Evolutionary conservation across 2,329 filamentous ascomycete genomes (phyloP), one percentile per base, ranked within the genome.

Genomic region (Pleurostoma richardsiae): DNA sequence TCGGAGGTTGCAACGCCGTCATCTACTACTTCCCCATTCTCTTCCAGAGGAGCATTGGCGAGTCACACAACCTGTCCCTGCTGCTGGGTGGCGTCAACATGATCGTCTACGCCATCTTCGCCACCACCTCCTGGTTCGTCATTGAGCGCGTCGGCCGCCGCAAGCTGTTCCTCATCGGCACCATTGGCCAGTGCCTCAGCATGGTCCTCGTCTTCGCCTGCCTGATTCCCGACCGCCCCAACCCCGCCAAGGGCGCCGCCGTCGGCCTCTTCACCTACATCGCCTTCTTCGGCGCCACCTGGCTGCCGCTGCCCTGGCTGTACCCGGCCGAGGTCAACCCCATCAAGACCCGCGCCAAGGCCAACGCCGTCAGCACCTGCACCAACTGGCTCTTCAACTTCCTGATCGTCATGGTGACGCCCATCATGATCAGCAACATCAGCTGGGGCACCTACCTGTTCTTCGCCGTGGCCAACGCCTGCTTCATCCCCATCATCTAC

Each of bases 361-460:
- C 80, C 43, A 85, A 85, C 56, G 83, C 83, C 1, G 64, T 85
- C 36, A 77, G 78, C 3, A 86, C 82, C 0, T 77, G 74, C 41
- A 74, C 73, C 36, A 82, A 82, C 62, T 82, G 79, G 78, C 66
- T 77, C 11, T 77, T 75, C 63, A 81, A 82, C 62, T 85, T 85
- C 62, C 68, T 84, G 58, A 79, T 86, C 28, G 82, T 86, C 43
- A 82, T 84, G 75, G 78, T 85, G 43, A 83, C 80, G 0, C 82
- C 81, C 0, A 72, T 79, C 5, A 77, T 80, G 4, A 80, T 85
- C 47, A 56, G 66, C 42, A 74, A 71, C 42, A 67, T 80, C 3
- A 67, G 70, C 4, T 80, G 74, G 67, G 70, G 69, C 45, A 80
- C 74, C 45, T 80, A 76, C 58, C 67, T 79, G 40, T 73, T 81